Evolutionary conservation across 768 basidiomycete genomes (phyloP).

Genomic region (Suillus brevipes): DNA sequence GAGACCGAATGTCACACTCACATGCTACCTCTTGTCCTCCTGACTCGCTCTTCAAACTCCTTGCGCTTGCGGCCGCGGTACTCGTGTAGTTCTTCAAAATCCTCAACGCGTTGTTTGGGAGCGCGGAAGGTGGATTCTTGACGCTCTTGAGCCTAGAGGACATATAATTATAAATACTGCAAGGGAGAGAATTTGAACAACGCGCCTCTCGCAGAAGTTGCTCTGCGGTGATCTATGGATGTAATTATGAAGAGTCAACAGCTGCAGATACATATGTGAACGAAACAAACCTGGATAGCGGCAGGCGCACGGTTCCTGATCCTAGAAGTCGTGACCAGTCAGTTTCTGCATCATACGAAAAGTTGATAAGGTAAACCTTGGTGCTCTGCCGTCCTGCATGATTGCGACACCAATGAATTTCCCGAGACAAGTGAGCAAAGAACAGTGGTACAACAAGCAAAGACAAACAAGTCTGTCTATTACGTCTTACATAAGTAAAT

Average conservation of each 20-base stretch:
- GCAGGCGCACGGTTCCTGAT: constrained; percentile 98
- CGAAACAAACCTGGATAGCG: constrained; percentile 72
- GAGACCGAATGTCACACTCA: constrained; percentile 34
- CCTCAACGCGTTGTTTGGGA: constrained; percentile 93
- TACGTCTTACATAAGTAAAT: background rate
- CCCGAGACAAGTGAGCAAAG: background rate
- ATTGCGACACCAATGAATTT: background rate
- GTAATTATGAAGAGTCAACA: constrained; percentile 14
- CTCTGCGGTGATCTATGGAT: constrained; percentile 88
- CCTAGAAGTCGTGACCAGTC: constrained; percentile 37
- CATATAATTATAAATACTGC: background rate
- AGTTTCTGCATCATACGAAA: constrained; percentile 3
- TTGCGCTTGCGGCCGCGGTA: constrained; percentile 90
- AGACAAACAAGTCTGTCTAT: background rate
- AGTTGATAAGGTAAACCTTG: constrained; percentile 47
- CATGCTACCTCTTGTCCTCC: constrained; percentile 81
- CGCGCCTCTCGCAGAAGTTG: constrained; percentile 92
- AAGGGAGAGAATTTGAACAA: background rate
- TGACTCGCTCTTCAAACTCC: constrained; percentile 90
- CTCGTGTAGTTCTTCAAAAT: constrained; percentile 89
- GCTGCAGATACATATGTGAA: background rate
- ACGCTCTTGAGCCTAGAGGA: constrained; percentile 85
- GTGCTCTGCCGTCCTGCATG: constrained; percentile 84
- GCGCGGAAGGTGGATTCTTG: constrained; percentile 92
- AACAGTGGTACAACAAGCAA: background rate